These are phyloP conservation scores for Boletus huronensis DNA, from an alignment of 768 basidiomycete species.

Conservation along the genomic window DNA sequence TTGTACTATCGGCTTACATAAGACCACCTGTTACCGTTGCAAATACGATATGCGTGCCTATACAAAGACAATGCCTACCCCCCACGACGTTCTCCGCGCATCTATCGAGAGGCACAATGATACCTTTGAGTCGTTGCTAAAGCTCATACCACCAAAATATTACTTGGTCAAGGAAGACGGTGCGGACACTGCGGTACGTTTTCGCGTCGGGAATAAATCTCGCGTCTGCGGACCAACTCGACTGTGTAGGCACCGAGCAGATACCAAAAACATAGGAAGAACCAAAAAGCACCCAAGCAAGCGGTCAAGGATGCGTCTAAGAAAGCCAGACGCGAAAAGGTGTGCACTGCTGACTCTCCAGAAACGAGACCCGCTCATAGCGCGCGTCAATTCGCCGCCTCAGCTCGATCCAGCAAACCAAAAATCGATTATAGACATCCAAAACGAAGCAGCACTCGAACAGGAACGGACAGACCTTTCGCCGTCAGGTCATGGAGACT, in stretches of 20 bases:
- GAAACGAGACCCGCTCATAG: background rate
- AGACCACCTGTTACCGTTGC: background rate
- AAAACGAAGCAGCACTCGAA: conserved; percentile 46
- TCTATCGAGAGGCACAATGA: conserved; percentile 84
- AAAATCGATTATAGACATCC: conserved; percentile 71
- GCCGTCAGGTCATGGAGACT: conserved; percentile 24
- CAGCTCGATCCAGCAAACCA: conserved; percentile 94
- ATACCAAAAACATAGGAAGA: conserved; percentile 87
- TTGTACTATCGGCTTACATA: no score
- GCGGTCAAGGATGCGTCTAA: conserved; percentile 85
- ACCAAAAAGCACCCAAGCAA: conserved; percentile 78
- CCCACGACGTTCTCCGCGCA: conserved; percentile 44
- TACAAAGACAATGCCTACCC: conserved; percentile 44
- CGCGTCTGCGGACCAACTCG: background rate
- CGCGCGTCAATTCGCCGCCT: background rate
- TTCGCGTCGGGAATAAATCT: background rate
- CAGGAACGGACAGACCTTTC: conserved; percentile 30
- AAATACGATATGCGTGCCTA: background rate
- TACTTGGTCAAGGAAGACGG: conserved; percentile 48
- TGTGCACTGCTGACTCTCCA: conserved; percentile 23
- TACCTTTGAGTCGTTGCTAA: conserved; percentile 78
- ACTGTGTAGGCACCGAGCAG: conserved; percentile 46
- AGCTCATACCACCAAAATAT: conserved; percentile 85
- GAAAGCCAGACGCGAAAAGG: conserved; percentile 87
- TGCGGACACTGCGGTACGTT: conserved; percentile 14